phyloP scores from a whole-genome alignment of 257 asterid genomes.

The Dorcoceras hygrometricum region DNA sequence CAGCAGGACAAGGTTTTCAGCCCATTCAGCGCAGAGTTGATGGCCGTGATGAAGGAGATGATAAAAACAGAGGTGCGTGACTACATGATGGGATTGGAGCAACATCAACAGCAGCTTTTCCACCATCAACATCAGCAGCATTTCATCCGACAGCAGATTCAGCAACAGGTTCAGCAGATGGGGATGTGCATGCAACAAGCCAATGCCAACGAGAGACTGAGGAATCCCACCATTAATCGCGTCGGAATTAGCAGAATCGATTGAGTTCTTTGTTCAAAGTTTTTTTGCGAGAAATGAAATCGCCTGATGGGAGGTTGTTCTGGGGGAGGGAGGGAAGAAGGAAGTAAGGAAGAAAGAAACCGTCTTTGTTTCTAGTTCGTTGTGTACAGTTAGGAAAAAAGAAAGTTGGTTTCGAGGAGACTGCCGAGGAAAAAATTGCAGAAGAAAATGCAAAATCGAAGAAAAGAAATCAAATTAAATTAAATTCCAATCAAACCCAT shows the following conservation, averaged over 20 bases:
- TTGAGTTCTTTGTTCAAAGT: not conserved
- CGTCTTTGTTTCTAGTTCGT: slow-evolving; percentile 39
- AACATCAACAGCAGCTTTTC: slow-evolving; percentile 22
- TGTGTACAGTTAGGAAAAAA: slow-evolving; percentile 27
- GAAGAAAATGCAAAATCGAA: not conserved
- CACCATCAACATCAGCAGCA: slow-evolving; percentile 11
- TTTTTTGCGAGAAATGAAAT: not conserved
- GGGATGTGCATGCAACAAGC: slow-evolving; percentile 53
- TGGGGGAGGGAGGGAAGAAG: too few species aligned
- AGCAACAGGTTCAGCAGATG: slow-evolving; percentile 29
- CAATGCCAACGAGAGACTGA: slow-evolving; percentile 41
- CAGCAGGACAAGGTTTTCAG: slow-evolving; percentile 36
- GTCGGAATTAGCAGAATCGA: slow-evolving; percentile 48
- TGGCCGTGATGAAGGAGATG: slow-evolving; percentile 63
- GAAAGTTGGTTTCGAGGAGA: not conserved
- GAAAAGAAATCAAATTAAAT: not conserved
- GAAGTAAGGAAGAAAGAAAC: slow-evolving; percentile 36
- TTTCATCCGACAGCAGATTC: slow-evolving; percentile 26
- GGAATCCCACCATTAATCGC: slow-evolving; percentile 46
- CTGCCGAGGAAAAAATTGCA: not conserved
- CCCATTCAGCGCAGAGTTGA: slow-evolving; percentile 42
- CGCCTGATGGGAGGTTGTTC: not conserved
- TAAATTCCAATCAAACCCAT: not conserved
- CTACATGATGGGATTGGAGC: slow-evolving; percentile 51
- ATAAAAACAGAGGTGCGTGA: slow-evolving; percentile 56